Base-by-base conservation (phyloP, 2,329 filamentous ascomycete genomes). In the Pestalotiopsis fici region DNA sequence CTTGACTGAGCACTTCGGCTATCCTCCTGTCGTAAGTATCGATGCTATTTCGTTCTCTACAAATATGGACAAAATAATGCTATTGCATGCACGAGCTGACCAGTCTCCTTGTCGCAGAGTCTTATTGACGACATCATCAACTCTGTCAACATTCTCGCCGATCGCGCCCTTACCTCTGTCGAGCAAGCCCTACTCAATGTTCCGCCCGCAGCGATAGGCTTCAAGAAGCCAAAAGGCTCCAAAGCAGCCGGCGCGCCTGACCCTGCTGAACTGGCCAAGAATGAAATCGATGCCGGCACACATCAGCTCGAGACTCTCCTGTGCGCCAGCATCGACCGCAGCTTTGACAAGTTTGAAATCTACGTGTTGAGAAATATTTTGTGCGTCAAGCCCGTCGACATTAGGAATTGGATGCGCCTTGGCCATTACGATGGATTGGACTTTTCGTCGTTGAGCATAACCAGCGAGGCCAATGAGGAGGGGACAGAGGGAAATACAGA, bases 61-160 rank as follows among this genome's bases (percentile, higher is more conserved):
- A 6, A 54, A 65, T 63, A 59, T 67, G 31, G 64, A 31, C 21
- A 18, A 54, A 57, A 64, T 62, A 66, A 61, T 65, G 25, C 12
- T 4, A 23, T 12, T 21, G 57, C 27, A 31, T 37, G 43, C n/a
- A 21, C n/a, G n/a, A 9, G 21, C 43, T 50, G 43, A 50, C 43
- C 43, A n/a, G 43, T 50, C 18, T 50, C 28, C 11, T 35, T 37
- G 23, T 56, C 57, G 28, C 75, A 97, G 95, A 93, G 93, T 69
- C 89, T 99, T 55, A 92, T 99, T 76, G 96, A 99, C 88, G 95
- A 98, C 82, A 95, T 98, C 74, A 97, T 98, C 83, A 98, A 98
- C 84, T 93, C 92, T 66, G 90, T 98, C 79, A 99, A 98, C 83
- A 93, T 95, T 75, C 88, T 98, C 74, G 92, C 96, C 75, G 96